A percentile compares a stretch with the other conserved stretches of the same genome.
Conservation (phyloP, 805 yeast species). For the Yarrowia sp. region DNA sequence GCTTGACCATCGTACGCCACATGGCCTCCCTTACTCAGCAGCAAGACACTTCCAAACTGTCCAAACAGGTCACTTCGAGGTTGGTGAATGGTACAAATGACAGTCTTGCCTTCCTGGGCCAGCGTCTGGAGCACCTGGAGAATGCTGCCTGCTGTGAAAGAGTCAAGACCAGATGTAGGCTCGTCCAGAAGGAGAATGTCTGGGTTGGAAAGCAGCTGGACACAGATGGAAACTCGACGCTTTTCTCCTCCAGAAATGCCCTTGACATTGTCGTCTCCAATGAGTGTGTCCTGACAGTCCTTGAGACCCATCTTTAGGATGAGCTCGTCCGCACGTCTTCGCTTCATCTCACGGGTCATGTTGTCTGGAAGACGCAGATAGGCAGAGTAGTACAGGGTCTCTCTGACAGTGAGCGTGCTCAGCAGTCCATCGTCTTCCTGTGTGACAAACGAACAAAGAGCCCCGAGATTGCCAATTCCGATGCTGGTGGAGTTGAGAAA, state of each 20-base stretch:
- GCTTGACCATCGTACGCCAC: conserved; percentile 68
- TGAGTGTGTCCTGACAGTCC: conserved; percentile 73
- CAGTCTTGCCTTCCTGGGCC: conserved; percentile 58
- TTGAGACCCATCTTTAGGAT: conserved; percentile 65
- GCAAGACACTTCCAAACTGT: conserved; percentile 65
- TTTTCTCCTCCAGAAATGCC: conserved; percentile 81
- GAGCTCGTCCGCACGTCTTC: conserved; percentile 51
- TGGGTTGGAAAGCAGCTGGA: conserved; percentile 71
- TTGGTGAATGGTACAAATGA: conserved; percentile 78
- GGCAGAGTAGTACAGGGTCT: conserved; percentile 73
- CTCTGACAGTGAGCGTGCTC: conserved; percentile 71
- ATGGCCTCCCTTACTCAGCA: conserved; percentile 69
- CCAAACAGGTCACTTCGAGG: conserved; percentile 68
- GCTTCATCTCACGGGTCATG: conserved; percentile 46
- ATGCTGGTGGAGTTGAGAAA: conserved; percentile 42
- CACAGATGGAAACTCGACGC: conserved; percentile 77
- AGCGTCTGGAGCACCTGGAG: conserved; percentile 57
- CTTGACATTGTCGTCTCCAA: conserved; percentile 58
- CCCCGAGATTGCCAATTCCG: not conserved
- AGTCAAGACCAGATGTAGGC: conserved; percentile 86
- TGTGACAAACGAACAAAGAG: conserved; percentile 70
- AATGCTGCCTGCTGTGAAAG: conserved; percentile 71
- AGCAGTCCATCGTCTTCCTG: conserved; percentile 76
- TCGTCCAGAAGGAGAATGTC: conserved; percentile 74
- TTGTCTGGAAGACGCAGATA: conserved; percentile 54